Base-by-base conservation (phyloP, 805 yeast genomes). In the Candida peoriensis region DNA sequence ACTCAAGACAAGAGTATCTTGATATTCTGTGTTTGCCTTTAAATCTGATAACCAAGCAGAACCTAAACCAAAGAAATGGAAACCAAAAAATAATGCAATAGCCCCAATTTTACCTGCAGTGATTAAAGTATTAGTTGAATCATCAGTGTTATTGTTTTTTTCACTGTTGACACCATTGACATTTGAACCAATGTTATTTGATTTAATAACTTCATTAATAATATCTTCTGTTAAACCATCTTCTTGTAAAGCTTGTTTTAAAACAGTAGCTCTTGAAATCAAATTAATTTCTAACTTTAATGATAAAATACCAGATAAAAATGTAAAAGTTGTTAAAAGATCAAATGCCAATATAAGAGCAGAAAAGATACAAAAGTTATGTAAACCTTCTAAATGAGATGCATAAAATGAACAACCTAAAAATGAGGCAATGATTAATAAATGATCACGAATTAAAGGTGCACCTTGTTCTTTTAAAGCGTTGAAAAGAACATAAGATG, bases 241-340 rank as follows among this genome's bases (percentile, higher is more conserved):
- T 57, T 90, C 98, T 64, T 89, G 93, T 44, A 90, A 68, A 20
- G 85, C 87, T 43, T 76, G 78, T 54, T 81, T 79, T 54, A 88
- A 73, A 36, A 77, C 75, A 39, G 85, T 78, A 30, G 87, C 82
- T 45, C 86, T 77, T 60, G 89, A 86, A 37, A 93, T 93, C 41
- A 84, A 70, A 55, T 77, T 78, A 57, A 90, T 86, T 60, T 93
- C 96, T 30, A 90, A 78, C 62, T 90, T 90, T 58, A 90, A 70
- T 3, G 95, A 78, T 46, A 90, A 72, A 36, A 86, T 74, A 4
- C 96, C 88, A 11, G 94, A 68, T 57, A 72, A 89, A 58, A 88
- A 88, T 2, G 96, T 85, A 51, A 76, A 75, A 15, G 86, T 76
- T 55, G 85, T 69, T 26, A 85, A 42, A 36, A 82, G 64, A 59